Conservation (phyloP, 495 filamentous ascomycete genomes). For the Opeltia flavorubescens region DNA sequence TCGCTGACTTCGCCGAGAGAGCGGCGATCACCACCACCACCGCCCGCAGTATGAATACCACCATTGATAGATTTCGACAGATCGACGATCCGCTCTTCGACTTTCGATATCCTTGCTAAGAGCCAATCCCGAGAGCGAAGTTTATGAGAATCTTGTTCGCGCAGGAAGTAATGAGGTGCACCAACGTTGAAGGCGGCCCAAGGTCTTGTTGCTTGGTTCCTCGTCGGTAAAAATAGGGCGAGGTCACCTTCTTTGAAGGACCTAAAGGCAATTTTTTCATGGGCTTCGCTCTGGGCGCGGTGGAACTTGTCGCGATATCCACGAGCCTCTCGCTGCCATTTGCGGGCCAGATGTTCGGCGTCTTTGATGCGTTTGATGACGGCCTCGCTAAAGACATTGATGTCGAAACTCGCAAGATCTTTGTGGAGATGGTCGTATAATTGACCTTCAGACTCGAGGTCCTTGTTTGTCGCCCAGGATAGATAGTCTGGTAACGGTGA, state of each 20-base stretch:
- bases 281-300: slow-evolving; percentile 68
- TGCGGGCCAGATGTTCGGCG: slow-evolving; percentile 74
- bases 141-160: slow-evolving; percentile 81
- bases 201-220: slow-evolving; percentile 82
- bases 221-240: slow-evolving; percentile 85
- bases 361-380: slow-evolving; percentile 80
- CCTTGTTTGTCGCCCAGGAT: slow-evolving; percentile 63
- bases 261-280: slow-evolving; percentile 93
- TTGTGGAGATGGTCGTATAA: slow-evolving; percentile 60
- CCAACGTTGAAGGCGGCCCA: slow-evolving; percentile 99
- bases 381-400: slow-evolving; percentile 67
- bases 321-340: slow-evolving; percentile 76
- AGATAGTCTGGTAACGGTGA: slow-evolving; percentile 50
- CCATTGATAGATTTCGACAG: slow-evolving; percentile 58
- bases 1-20: slow-evolving; percentile 42
- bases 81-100: slow-evolving; percentile 90
- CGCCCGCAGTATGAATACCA: slow-evolving; percentile 20
- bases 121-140: slow-evolving; percentile 79
- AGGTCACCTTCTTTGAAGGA: slow-evolving; percentile 95
- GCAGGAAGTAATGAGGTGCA: slow-evolving; percentile 90
- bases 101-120: slow-evolving; percentile 78
- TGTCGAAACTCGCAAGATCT: slow-evolving; percentile 58
- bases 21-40: slow-evolving; percentile 34
- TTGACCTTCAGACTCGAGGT: slow-evolving; percentile 47
- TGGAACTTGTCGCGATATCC: slow-evolving; percentile 81